Conservation (phyloP, 768 basidiomycete species). For the Hygrophorus pudorinus region DNA sequence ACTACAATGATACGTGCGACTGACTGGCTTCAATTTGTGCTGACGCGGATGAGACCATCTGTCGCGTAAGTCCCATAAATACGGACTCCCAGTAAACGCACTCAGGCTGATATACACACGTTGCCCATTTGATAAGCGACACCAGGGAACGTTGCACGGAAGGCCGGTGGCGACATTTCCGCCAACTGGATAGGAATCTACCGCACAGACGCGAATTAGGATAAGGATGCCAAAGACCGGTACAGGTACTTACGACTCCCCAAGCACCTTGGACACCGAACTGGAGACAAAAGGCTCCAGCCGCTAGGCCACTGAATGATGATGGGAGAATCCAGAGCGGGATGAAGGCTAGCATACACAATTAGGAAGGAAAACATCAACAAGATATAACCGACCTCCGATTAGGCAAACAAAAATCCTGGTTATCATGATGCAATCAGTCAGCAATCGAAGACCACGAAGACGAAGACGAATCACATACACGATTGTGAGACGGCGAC, state of each 20-base stretch:
- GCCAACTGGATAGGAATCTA: slow-evolving; percentile 67
- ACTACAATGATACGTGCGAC: slow-evolving; percentile 10
- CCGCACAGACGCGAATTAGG: slow-evolving; percentile 13
- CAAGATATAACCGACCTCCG: slow-evolving; percentile 24
- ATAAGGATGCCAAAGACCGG: slow-evolving; percentile 23
- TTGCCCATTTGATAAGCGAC: slow-evolving; percentile 81
- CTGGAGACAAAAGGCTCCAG: slow-evolving; percentile 82
- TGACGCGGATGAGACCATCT: slow-evolving; percentile 62
- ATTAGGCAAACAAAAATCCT: slow-evolving; percentile 41
- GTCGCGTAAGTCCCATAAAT: neutral
- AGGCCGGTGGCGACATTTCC: slow-evolving; percentile 82
- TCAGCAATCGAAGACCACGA: slow-evolving; percentile 1
- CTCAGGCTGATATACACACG: slow-evolving; percentile 31
- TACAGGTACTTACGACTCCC: slow-evolving; percentile 62
- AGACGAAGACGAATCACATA: slow-evolving; percentile 18
- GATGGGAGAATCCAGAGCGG: slow-evolving; percentile 79
- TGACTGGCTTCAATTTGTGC: slow-evolving; percentile 72
- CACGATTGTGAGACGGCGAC: slow-evolving; percentile 78
- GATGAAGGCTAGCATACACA: slow-evolving; percentile 32
- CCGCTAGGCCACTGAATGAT: slow-evolving; percentile 57
- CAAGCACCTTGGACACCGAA: slow-evolving; percentile 87
- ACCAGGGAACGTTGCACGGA: slow-evolving; percentile 82
- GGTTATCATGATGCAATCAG: slow-evolving; percentile 18
- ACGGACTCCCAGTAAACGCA: neutral
- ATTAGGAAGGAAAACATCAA: neutral